Percentiles rank a stretch among this genome's conserved stretches.
These are phyloP conservation scores for Cytospora chrysosperma DNA, from an alignment of 2,329 filamentous ascomycete genomes.

Conservation along the genomic window DNA sequence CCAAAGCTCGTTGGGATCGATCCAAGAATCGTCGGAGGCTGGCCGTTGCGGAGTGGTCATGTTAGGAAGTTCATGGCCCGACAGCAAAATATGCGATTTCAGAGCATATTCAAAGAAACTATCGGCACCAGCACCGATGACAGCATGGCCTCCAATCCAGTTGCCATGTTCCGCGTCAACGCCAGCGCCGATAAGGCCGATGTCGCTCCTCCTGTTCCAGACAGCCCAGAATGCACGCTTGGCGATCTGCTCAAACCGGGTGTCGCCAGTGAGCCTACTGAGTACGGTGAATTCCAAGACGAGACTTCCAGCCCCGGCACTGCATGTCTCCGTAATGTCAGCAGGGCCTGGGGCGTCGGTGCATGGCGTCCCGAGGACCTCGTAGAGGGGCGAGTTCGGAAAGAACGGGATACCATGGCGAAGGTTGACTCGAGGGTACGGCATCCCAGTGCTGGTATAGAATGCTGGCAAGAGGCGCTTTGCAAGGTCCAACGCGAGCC, in stretches of 20 bases:
- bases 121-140: constrained; percentile 93
- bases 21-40: constrained; percentile 41
- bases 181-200: constrained; percentile 85
- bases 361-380: constrained; percentile 39
- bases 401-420: constrained; percentile 92
- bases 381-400: constrained; percentile 73
- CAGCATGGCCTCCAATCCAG: constrained; percentile 87
- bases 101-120: constrained; percentile 98
- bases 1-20: constrained; percentile 65
- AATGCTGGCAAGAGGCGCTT: constrained; percentile 87
- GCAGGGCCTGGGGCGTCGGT: constrained; percentile 40
- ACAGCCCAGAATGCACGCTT: constrained; percentile 97
- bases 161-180: constrained; percentile 84
- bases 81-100: constrained; percentile 89
- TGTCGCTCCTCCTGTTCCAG: constrained; percentile 82
- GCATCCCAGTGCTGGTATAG: constrained; percentile 84
- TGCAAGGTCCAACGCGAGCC: constrained; percentile 84
- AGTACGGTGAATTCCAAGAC: constrained; percentile 91
- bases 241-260: constrained; percentile 82
- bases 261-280: constrained; percentile 82
- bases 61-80: constrained; percentile 65
- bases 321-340: constrained; percentile 95
- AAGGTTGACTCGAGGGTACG: constrained; percentile 92
- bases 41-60: constrained; percentile 42
- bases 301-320: constrained; percentile 91